These are phyloP conservation scores for Corylus avellana DNA, from an alignment of 306 rosid species.

Conservation along the genomic window DNA sequence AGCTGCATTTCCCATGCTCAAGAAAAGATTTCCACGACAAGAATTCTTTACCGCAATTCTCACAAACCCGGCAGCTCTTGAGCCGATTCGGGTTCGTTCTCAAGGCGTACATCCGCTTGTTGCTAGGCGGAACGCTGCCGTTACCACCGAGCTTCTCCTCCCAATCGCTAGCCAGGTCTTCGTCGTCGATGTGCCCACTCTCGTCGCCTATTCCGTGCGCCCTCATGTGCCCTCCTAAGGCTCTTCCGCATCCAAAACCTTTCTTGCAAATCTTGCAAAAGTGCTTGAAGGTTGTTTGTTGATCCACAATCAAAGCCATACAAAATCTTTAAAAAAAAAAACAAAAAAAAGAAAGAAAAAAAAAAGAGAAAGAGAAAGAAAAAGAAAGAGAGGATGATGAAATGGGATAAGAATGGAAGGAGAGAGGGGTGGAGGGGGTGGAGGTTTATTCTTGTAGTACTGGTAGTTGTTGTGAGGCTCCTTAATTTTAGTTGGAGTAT, in stretches of 20 bases:
- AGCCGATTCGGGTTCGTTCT: slow-evolving; percentile 86
- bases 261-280: slow-evolving; percentile 91
- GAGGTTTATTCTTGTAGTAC: slow-evolving; percentile 58
- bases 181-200: slow-evolving; percentile 53
- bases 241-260: slow-evolving; percentile 92
- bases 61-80: slow-evolving; percentile 72
- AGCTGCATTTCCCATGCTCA: slow-evolving; percentile 84
- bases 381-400: neutral
- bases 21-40: slow-evolving; percentile 83
- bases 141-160: slow-evolving; percentile 54
- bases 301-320: slow-evolving; percentile 75
- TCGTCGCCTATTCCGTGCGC: slow-evolving; percentile 90
- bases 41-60: slow-evolving; percentile 84
- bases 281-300: slow-evolving; percentile 69
- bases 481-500: slow-evolving; percentile 80
- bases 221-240: slow-evolving; percentile 97
- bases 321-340: neutral
- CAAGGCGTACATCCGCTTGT: slow-evolving; percentile 78
- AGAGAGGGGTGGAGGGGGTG: slow-evolving; percentile 4
- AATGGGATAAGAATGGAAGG: slow-evolving; percentile 26
- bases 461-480: slow-evolving; percentile 50
- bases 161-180: slow-evolving; percentile 72
- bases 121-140: slow-evolving; percentile 45
- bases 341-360: neutral
- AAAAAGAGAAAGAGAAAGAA: neutral